Conservation (phyloP, 164 flowering plant genomes). For the Tinospora cordifolia region DNA sequence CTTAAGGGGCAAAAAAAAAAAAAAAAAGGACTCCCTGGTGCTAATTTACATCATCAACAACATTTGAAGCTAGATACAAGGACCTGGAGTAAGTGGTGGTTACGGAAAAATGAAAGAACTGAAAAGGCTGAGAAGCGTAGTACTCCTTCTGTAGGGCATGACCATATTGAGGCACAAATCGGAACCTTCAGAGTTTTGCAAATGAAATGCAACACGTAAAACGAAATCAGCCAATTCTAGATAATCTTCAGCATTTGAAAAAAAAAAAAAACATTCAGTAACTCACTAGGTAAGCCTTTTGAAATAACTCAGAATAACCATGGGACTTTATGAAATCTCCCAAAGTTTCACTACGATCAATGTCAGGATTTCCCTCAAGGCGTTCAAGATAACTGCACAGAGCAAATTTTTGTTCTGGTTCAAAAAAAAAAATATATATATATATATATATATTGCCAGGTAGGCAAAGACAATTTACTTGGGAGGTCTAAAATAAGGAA, state of each 20-base stretch:
- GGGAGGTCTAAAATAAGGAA: background rate
- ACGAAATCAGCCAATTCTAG: background rate
- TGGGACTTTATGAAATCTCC: slow-evolving; percentile 62
- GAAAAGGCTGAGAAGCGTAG: slow-evolving; percentile 76
- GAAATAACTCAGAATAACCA: slow-evolving; percentile 82
- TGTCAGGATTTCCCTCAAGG: slow-evolving; percentile 69
- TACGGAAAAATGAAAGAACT: slow-evolving; percentile 84
- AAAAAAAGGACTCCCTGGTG: background rate
- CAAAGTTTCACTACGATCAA: slow-evolving; percentile 69
- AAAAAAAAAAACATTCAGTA: background rate
- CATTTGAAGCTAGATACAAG: background rate
- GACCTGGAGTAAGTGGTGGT: slow-evolving; percentile 93
- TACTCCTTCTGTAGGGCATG: slow-evolving; percentile 74
- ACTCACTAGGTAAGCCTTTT: slow-evolving; percentile 85
- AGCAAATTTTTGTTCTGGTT: background rate
- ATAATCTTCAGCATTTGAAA: background rate
- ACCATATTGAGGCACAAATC: slow-evolving; percentile 86
- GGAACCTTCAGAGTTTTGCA: slow-evolving; percentile 46
- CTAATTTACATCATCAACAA: background rate
- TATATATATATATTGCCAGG: too few relatives aligned
- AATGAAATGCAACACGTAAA: background rate
- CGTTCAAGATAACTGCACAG: slow-evolving; percentile 62
- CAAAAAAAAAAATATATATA: background rate
- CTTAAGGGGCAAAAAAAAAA: background rate
- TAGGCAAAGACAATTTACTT: background rate